Conservation (phyloP, 257 asterid species). For the Fraxinus cuspidata region DNA sequence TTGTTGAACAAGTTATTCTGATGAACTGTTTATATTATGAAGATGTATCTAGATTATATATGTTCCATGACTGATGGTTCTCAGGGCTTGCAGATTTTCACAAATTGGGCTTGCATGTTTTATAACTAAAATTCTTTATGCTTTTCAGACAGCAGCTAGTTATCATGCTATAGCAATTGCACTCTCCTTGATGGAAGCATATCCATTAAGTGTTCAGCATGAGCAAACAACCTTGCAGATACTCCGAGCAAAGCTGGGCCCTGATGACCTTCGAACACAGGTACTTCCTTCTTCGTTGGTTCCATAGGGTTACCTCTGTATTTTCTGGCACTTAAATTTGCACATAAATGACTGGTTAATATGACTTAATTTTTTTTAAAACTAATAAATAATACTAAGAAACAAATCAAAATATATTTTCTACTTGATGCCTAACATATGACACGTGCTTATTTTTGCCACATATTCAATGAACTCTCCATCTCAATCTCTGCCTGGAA, state of each 20-base stretch:
- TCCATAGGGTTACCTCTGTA: conserved; percentile 11
- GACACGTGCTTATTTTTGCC: not conserved
- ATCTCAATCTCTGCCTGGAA: not conserved
- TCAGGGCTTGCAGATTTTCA: not conserved
- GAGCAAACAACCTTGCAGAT: conserved; percentile 91
- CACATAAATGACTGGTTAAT: not conserved
- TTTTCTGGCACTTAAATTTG: conserved; percentile 23
- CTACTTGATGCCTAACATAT: not conserved
- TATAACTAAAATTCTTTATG: conserved; percentile 26
- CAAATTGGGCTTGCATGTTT: conserved; percentile 26
- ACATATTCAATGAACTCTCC: not conserved
- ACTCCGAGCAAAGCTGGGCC: conserved; percentile 85
- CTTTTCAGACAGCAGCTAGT: conserved; percentile 87
- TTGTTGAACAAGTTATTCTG: conserved; percentile 10
- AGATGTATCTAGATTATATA: not conserved
- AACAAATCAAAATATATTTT: too few relatives aligned
- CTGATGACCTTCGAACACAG: conserved; percentile 95
- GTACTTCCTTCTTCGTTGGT: conserved; percentile 36
- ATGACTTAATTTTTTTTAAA: not conserved
- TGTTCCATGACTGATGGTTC: conserved; percentile 6
- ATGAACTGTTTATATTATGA: conserved; percentile 12
- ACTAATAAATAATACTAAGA: too few relatives aligned
- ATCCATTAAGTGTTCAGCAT: conserved; percentile 91
- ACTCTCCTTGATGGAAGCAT: conserved; percentile 95
- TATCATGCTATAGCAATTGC: conserved; percentile 96